Conservation (phyloP, 2,329 filamentous ascomycete genomes). For the Exophiala dermatitidis region DNA sequence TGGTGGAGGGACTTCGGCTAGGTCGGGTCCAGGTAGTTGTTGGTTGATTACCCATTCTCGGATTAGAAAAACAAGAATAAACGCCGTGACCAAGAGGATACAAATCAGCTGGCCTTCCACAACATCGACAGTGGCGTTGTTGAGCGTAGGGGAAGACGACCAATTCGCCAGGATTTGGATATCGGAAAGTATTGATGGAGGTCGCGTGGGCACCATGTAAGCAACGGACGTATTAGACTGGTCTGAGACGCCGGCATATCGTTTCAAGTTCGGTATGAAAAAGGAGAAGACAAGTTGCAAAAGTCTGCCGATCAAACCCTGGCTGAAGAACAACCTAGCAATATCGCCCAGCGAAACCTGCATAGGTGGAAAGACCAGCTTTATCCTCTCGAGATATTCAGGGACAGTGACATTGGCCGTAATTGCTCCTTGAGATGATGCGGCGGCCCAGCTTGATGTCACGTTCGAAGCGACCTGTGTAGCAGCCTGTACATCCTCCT, state of each 20-base stretch:
- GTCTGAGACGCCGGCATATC: neutral
- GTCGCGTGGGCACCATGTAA: constrained; percentile 26
- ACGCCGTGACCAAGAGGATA: constrained; percentile 79
- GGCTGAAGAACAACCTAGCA: constrained; percentile 11
- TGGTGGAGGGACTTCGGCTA: constrained; percentile 37
- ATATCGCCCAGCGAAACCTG: constrained; percentile 17
- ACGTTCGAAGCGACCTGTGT: constrained; percentile 6
- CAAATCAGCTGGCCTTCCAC: constrained; percentile 94
- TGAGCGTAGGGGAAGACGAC: constrained; percentile 64
- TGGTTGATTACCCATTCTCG: constrained; percentile 98
- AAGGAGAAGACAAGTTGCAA: constrained; percentile 14
- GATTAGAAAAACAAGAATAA: constrained; percentile 94
- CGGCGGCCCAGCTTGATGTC: neutral
- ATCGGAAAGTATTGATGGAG: constrained; percentile 52
- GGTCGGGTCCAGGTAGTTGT: constrained; percentile 62
- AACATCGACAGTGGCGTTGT: constrained; percentile 71
- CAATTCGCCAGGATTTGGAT: constrained; percentile 47
- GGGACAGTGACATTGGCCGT: constrained; percentile 5
- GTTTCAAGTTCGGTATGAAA: constrained; percentile 5
- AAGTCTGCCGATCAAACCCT: constrained; percentile 14
- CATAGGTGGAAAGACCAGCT: constrained; percentile 16
- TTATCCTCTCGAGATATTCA: constrained; percentile 14
- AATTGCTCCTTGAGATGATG: neutral
- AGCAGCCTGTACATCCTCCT: constrained; percentile 4
- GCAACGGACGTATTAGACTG: constrained; percentile 15